These are phyloP conservation scores for Pascua guehoae DNA, from an alignment of 1,284 basidiomycete genomes.

Conservation along the genomic window DNA sequence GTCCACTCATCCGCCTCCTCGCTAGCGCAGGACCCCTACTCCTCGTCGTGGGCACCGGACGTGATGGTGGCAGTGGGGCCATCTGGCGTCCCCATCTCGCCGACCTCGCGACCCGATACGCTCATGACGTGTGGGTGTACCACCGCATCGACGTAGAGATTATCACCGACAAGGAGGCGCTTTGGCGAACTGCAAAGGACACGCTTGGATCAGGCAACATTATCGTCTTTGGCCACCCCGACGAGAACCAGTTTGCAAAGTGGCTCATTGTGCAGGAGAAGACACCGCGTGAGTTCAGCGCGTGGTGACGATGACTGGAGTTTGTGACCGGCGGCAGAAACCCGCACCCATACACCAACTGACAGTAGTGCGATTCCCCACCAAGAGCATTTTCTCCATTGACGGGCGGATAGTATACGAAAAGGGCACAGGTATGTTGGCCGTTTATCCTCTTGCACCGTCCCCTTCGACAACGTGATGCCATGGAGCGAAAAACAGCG, in stretches of 20 bases:
- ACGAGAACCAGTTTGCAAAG: conserved; percentile 36
- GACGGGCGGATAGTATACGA: conserved; percentile 34
- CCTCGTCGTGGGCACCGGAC: conserved; percentile 54
- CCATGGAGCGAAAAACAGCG: too few relatives aligned
- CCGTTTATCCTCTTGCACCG: too few relatives aligned
- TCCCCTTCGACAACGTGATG: too few relatives aligned
- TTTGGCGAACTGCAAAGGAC: conserved; percentile 23
- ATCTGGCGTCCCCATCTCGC: conserved; percentile 22
- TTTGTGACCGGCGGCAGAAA: too few relatives aligned
- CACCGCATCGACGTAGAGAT: conserved; percentile 67
- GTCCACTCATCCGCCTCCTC: conserved; percentile 63
- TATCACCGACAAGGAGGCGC: conserved; percentile 53
- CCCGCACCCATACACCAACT: not conserved
- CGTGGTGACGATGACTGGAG: not conserved
- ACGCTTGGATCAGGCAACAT: conserved; percentile 56
- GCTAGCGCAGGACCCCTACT: conserved; percentile 55
- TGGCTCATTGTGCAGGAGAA: conserved; percentile 28
- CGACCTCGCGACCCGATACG: conserved; percentile 61
- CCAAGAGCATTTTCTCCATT: conserved; percentile 29
- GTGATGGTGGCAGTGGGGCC: not conserved
- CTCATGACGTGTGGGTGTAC: conserved; percentile 64
- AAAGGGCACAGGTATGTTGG: conserved; percentile 33
- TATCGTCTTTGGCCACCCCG: conserved; percentile 50
- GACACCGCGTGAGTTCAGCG: conserved; percentile 27
- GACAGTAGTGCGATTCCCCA: conserved; percentile 39